phyloP scores from a whole-genome alignment of 2,329 filamentous ascomycete species.

The Chaetomiaceae sp. region DNA sequence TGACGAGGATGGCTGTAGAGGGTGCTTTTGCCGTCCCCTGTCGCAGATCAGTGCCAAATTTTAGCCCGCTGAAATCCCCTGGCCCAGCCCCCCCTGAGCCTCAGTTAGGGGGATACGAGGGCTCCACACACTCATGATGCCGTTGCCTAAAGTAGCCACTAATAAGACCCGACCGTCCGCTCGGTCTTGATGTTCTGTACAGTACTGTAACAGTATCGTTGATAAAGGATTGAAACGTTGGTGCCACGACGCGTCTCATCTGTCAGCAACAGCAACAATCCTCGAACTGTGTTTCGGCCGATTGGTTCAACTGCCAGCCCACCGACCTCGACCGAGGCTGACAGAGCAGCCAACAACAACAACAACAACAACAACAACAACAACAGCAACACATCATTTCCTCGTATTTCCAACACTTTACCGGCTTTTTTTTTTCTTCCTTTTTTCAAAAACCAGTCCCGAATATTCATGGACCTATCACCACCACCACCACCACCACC shows the following conservation, averaged over 20 bases:
- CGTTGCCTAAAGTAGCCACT: background rate
- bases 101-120: background rate
- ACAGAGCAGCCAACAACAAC: background rate
- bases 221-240: no score
- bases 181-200: no score
- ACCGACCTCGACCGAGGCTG: background rate
- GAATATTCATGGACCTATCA: conserved; percentile 20
- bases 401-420: no score
- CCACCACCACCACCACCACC: conserved; percentile 5
- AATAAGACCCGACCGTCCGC: background rate
- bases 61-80: background rate
- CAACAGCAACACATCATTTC: no score
- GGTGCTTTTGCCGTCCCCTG: background rate
- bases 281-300: no score
- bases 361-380: background rate
- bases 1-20: no score
- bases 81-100: background rate
- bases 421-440: no score
- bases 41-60: conserved; percentile 2
- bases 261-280: background rate
- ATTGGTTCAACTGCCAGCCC: no score
- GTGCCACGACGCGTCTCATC: background rate
- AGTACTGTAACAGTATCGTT: no score
- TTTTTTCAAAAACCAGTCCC: no score
- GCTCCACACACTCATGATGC: background rate